Evolutionary conservation across 768 basidiomycete genomes (phyloP).

Genomic region (Boletus barrowsii): DNA sequence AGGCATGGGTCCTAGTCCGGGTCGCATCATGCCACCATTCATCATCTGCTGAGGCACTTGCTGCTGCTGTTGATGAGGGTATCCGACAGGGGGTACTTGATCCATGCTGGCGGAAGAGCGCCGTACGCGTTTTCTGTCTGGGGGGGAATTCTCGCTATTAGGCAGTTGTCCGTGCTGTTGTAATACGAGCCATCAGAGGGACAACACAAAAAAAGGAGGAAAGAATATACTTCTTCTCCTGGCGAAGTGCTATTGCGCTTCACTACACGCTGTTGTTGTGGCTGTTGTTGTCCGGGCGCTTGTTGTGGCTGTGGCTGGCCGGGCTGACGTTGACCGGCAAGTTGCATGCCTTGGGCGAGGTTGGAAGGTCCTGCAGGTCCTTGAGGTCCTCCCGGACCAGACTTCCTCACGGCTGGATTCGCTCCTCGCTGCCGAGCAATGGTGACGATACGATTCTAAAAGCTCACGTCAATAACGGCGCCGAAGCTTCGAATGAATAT

Average conservation of each 20-base stretch:
- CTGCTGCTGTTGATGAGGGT: conserved; percentile 33
- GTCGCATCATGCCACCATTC: conserved; percentile 41
- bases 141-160: conserved; percentile 53
- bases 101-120: conserved; percentile 46
- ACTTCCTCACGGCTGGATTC: conserved; percentile 20
- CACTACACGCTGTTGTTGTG: conserved; percentile 27
- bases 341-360: conserved; percentile 34
- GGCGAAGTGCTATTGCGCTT: conserved; percentile 65
- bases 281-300: conserved; percentile 27
- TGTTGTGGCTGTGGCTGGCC: conserved; percentile 28
- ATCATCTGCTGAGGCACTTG: conserved; percentile 37
- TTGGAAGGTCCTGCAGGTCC: conserved; percentile 28
- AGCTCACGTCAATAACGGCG: conserved; percentile 12
- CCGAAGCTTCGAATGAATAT: not conserved
- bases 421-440: conserved; percentile 23
- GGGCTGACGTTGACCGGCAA: conserved; percentile 40
- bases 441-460: conserved; percentile 37
- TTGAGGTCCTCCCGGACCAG: conserved; percentile 29
- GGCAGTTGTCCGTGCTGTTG: conserved; percentile 45
- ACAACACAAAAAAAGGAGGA: not conserved
- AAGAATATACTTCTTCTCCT: conserved; percentile 49
- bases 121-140: conserved; percentile 52
- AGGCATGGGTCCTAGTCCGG: conserved; percentile 29
- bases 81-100: conserved; percentile 38
- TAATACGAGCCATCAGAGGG: conserved; percentile 2